Evolutionary conservation across 1,139 yeast species (phyloP), one percentile per base, ranked within the genome.

Genomic region (Hyphopichia buzzinii): DNA sequence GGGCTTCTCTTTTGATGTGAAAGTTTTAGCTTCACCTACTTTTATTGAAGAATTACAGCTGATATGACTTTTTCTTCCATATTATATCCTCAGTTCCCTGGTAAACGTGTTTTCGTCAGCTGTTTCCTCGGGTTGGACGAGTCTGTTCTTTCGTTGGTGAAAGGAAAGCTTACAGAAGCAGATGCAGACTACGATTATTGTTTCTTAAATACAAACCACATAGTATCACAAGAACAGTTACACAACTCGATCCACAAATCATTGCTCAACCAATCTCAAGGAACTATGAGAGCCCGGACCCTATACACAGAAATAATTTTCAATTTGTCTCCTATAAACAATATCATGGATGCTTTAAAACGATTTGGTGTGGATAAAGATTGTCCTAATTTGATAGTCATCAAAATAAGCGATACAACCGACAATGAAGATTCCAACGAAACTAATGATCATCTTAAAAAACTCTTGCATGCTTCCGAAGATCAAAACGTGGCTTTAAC

Each of bases 291-390:
- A 41, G 71, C 77, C 26, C 67, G 65, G 32, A 61, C 72, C 1
- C 50, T 71, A 37, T 61, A 69, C 42, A 63, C 76, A 0, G 76
- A 71, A 43, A 64, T 70, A 26, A 60, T 71, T 17, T 59, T 63
- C 43, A 66, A 59, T 41, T 55, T 71, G 39, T 65, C 72, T 3
- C 74, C 76, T 2, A 56, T 64, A 12, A 71, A 69, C 51, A 70
- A 67, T 40, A 66, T 71, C 31, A 57, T 60, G 55, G 75, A 71
- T 39, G 73, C 76, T 1, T 54, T 71, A 41, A 62, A 57, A 37
- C 46, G 64, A 38, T 71, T 71, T 48, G 76, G 76, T 1, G 59
- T 71, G 13, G 70, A 64, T 46, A 55, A 55, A 12, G 43, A 48
- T 13, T 51, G 62, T 30, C 42, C 48, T 8, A 57, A 55, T 34